Base-by-base conservation (phyloP, 345 rosid genomes). In the Iberis pinnata region DNA sequence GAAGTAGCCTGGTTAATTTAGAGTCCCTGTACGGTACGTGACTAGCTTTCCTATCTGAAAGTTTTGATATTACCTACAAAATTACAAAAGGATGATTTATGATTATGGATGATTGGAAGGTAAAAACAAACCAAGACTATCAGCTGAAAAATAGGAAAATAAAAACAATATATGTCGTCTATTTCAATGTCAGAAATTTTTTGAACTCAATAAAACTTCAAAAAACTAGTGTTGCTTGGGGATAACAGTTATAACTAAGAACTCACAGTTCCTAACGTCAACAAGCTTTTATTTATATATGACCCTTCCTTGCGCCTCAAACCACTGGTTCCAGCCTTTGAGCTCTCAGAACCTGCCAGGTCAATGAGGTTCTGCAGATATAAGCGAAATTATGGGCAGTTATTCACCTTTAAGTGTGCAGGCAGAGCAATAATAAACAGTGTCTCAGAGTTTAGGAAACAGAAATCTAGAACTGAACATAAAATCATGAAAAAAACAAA, bases 261-360 rank as follows among this genome's bases (percentile, higher is more conserved):
- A 37, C 96, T 80, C 73, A 90, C 98, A 54, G 98, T 90, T 77
- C 98, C 98, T 65, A 90, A 86, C 39, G 98, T 90, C 73, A 90
- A 76, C 71, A 90, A 70, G 68, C 98, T 90, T 78, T 87, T 90
- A 60, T 90, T 87, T 49, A 90, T 90, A 57, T 90, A 87, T 40
- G 98, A 85, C 57, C 98, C 98, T 74, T 90, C 98, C 75, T 87
- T 90, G 49, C 96, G 80, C 67, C 98, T 87, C 64, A 81, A 36
- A 60, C 98, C 98, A 67, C 75, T 82, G 25, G 98, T 88, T 79
- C 66, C 96, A 62, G 93, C 98, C 76, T 84, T 90, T 17, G 98
- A 87, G 73, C 98, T 90, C 80, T 90, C 98, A 18, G 98, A 90
- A 79, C 98, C 98, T 67, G 98, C 98, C 80, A 90, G 89, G 77